Evolutionary conservation across 306 rosid genomes (phyloP).

Genomic region (Cyamopsis tetragonoloba): DNA sequence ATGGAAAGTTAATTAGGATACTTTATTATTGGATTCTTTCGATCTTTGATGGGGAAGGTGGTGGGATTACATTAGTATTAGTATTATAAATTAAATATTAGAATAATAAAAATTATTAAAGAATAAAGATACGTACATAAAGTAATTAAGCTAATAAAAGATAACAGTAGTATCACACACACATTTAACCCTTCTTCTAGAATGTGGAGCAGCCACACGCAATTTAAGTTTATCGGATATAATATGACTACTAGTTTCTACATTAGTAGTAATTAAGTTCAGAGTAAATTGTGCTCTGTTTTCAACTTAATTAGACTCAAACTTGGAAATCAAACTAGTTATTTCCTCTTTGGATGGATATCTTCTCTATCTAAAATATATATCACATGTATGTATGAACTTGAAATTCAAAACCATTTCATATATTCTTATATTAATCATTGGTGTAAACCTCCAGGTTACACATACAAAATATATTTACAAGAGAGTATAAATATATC

Average conservation of each 20-base stretch:
- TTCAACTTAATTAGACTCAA: not conserved
- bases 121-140: no score
- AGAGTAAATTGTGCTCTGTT: not conserved
- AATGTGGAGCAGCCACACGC: constrained; percentile 14
- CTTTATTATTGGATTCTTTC: not conserved
- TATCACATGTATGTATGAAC: no score
- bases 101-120: not conserved
- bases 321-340: not conserved
- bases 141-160: no score
- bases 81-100: not conserved
- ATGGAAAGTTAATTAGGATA: not conserved
- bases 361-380: no score
- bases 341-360: not conserved
- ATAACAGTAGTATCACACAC: no score
- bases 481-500: not conserved
- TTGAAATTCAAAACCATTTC: not conserved
- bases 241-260: not conserved
- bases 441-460: constrained; percentile 1
- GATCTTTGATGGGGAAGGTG: not conserved
- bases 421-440: not conserved
- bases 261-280: not conserved
- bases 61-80: not conserved
- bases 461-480: not conserved
- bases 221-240: not conserved
- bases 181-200: no score